Base-by-base conservation (phyloP, 2,329 filamentous ascomycete species). In the Cordyceps tenuipes region DNA sequence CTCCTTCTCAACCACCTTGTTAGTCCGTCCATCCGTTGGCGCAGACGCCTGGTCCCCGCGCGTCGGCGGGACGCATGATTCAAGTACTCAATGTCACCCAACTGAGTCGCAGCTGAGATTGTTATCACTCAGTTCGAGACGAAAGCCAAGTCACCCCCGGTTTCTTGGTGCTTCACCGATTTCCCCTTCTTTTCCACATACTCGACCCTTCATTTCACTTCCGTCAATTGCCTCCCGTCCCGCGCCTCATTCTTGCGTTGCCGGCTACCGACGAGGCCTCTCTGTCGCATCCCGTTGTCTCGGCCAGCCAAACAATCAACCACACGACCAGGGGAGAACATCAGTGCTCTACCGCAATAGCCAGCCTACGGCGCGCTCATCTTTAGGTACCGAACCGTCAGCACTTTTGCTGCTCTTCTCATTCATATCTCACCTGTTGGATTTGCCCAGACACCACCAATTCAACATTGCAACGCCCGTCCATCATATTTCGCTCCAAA, bases 51-150 rank as follows among this genome's bases (percentile, higher is more conserved):
- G n/a, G 36, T 23, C 15, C 53, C 29, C 17, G 36, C 17, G 36
- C n/a, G 15, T 13, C 23, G 13, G 36, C 31, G 15, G 46, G 34
- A 15, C 36, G 34, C 46, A 57, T 50, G 55, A 50, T 43, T 50
- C 55, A 57, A 23, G 53, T 12, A 34, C 47, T 23, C 15, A 43
- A 31, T 43, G 21, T 13, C 46, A 41, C 47, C 36, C 46, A 50
- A 23, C 55, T 50, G 47, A 57, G 55, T 36, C 55, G n/a, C 34
- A 50, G 55, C 55, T 57, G 55, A 57, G 55, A 29, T 29, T 29
- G 29, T 21, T 43, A n/a, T 21, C 36, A 57, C 36, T 57, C 34
- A 17, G 17, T 19, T 50, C 34, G 36, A 12, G 26, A 36, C 31
- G 17, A 21, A 8, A 39, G 43, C 54, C 19, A 12, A 19, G 17